These are phyloP conservation scores for Aspergillus pseudoglaucus DNA, from an alignment of 2,329 filamentous ascomycete species.

Conservation along the genomic window DNA sequence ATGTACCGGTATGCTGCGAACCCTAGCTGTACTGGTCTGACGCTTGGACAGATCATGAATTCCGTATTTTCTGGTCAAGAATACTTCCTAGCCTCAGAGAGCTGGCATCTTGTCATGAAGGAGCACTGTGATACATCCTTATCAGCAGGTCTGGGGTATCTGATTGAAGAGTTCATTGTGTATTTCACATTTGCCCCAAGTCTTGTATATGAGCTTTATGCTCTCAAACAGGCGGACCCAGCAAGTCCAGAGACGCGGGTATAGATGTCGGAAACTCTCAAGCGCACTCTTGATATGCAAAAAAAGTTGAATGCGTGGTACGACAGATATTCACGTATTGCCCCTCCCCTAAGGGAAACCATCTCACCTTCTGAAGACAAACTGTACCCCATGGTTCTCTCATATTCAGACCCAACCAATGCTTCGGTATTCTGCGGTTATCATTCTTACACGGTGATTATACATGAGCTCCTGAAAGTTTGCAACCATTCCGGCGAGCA, in stretches of 20 bases:
- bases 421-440: slow-evolving; percentile 20
- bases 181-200: slow-evolving; percentile 20
- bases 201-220: slow-evolving; percentile 20
- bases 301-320: slow-evolving; percentile 17
- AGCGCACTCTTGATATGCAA: slow-evolving; percentile 15
- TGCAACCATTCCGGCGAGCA: slow-evolving; percentile 19
- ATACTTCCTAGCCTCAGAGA: slow-evolving; percentile 18
- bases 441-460: slow-evolving; percentile 22
- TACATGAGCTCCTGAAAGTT: slow-evolving; percentile 18
- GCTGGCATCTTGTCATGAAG: slow-evolving; percentile 22
- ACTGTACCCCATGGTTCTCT: slow-evolving; percentile 15
- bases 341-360: slow-evolving; percentile 13
- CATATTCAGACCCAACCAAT: slow-evolving; percentile 15
- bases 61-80: slow-evolving; percentile 22
- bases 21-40: neutral
- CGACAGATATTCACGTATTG: slow-evolving; percentile 11
- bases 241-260: slow-evolving; percentile 5
- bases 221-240: slow-evolving; percentile 12
- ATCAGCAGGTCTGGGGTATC: slow-evolving; percentile 9
- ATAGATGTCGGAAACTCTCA: slow-evolving; percentile 11
- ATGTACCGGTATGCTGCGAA: slow-evolving; percentile 1
- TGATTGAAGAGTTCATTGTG: slow-evolving; percentile 21
- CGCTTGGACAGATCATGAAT: slow-evolving; percentile 20
- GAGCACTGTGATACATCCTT: slow-evolving; percentile 13
- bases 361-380: slow-evolving; percentile 13